phyloP scores from a whole-genome alignment of 2,329 filamentous ascomycete species.

The Xylariaceae sp. region DNA sequence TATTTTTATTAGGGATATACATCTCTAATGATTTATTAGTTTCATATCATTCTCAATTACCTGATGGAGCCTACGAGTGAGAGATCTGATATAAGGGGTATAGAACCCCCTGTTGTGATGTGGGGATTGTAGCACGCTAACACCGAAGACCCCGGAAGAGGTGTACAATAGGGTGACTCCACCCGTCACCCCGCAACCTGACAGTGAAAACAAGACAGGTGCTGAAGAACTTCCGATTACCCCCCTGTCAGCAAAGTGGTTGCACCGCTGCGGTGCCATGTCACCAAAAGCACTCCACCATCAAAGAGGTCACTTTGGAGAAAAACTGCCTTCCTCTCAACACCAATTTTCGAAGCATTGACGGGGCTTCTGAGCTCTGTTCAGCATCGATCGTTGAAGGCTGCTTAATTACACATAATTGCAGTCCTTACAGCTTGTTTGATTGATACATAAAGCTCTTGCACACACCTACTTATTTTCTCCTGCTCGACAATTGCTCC shows the following conservation, averaged over 20 bases:
- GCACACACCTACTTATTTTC: neutral
- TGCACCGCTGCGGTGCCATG: slow-evolving; percentile 31
- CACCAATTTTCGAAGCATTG: slow-evolving; percentile 1
- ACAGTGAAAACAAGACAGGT: slow-evolving; percentile 26
- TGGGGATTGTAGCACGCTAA: no score
- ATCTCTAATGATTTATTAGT: no score
- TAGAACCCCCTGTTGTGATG: no score
- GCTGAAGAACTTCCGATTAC: slow-evolving; percentile 18
- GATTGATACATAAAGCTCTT: slow-evolving; percentile 13
- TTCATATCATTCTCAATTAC: no score
- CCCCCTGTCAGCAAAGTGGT: slow-evolving; percentile 16
- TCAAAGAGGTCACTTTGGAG: slow-evolving; percentile 5
- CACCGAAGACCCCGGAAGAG: no score
- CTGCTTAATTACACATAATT: slow-evolving; percentile 12
- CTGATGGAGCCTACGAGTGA: no score
- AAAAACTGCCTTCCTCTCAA: neutral
- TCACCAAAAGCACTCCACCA: slow-evolving; percentile 28
- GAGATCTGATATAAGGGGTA: no score
- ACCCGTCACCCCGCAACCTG: slow-evolving; percentile 32
- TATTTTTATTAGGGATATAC: no score
- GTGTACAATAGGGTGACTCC: no score
- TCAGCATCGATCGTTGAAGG: neutral
- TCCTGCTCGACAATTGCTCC: slow-evolving; percentile 3
- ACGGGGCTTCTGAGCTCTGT: neutral
- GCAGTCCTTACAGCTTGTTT: slow-evolving; percentile 6